Conservation (phyloP, 2,329 filamentous ascomycete species). For the Coniochaeta pulveracea region DNA sequence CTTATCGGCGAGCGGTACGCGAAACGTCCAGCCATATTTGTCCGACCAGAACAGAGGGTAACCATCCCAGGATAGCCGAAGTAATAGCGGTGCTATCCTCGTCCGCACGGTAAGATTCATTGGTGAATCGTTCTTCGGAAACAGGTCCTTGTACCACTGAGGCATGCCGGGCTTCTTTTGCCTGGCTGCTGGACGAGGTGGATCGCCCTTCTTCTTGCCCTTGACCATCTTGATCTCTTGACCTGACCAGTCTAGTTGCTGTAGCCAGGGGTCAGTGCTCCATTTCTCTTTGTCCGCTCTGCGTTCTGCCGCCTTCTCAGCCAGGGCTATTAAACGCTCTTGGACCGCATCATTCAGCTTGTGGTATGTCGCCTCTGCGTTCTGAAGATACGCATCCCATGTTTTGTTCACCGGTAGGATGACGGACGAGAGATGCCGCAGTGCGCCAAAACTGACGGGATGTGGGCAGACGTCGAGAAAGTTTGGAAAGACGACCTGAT, state of each 20-base stretch:
- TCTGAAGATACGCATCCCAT: slow-evolving; percentile 77
- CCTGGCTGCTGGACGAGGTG: slow-evolving; percentile 62
- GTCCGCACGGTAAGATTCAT: slow-evolving; percentile 80
- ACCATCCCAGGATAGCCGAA: slow-evolving; percentile 81
- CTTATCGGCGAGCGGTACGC: slow-evolving; percentile 52
- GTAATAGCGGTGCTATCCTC: slow-evolving; percentile 72
- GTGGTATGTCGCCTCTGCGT: slow-evolving; percentile 76
- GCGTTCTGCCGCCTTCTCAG: slow-evolving; percentile 64
- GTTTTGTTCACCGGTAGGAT: slow-evolving; percentile 82
- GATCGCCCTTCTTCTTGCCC: slow-evolving; percentile 76
- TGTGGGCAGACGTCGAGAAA: slow-evolving; percentile 89
- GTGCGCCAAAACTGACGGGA: slow-evolving; percentile 89
- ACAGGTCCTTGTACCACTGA: slow-evolving; percentile 90
- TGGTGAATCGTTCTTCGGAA: slow-evolving; percentile 51
- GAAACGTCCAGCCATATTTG: slow-evolving; percentile 86
- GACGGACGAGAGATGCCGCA: slow-evolving; percentile 86
- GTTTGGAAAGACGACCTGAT: slow-evolving; percentile 81
- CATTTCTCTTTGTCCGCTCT: slow-evolving; percentile 61
- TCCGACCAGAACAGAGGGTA: slow-evolving; percentile 89
- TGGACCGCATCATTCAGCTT: slow-evolving; percentile 67
- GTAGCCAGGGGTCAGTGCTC: slow-evolving; percentile 76
- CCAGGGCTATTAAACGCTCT: slow-evolving; percentile 59
- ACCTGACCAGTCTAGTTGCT: slow-evolving; percentile 89
- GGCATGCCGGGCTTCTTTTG: slow-evolving; percentile 96
- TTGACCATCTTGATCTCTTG: slow-evolving; percentile 89